Conservation (phyloP, 2,329 filamentous ascomycete genomes). For the Colletotrichum phormii region DNA sequence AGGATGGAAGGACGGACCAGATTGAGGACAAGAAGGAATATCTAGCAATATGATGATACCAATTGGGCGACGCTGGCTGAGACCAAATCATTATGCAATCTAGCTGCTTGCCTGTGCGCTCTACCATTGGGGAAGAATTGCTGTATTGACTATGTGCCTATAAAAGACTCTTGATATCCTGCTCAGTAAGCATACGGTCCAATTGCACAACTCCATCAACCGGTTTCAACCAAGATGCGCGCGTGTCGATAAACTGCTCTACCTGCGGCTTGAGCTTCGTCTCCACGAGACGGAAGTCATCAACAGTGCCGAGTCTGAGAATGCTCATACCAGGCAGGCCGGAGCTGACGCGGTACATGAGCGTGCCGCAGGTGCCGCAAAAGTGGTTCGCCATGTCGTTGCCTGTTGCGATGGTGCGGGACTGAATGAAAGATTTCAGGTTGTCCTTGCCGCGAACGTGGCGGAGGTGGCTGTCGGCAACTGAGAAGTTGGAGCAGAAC, state of each 20-base stretch:
- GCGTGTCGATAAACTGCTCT: conserved; percentile 64
- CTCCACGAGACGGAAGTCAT: conserved; percentile 70
- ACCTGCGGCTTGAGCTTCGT: conserved; percentile 64
- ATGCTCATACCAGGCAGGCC: conserved; percentile 59
- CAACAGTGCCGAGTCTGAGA: conserved; percentile 69
- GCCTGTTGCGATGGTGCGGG: conserved; percentile 56
- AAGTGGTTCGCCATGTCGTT: conserved; percentile 71
- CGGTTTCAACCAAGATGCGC: conserved; percentile 60
- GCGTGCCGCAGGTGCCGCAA: conserved; percentile 68
- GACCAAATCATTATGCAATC: too few species aligned
- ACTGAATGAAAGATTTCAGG: conserved; percentile 60
- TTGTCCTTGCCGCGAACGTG: conserved; percentile 64
- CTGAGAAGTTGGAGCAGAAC: conserved; percentile 69
- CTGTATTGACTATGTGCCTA: background rate
- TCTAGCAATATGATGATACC: background rate
- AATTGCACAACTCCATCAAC: conserved; percentile 1
- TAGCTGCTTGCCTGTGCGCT: too few species aligned
- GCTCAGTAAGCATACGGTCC: conserved; percentile 37
- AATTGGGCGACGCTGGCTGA: background rate
- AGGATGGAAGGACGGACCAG: background rate
- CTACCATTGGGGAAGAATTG: too few species aligned
- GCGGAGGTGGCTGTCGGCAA: conserved; percentile 56
- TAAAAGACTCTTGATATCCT: background rate
- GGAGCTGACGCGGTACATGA: conserved; percentile 67
- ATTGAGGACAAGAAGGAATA: background rate